Evolutionary conservation across 495 filamentous ascomycete species (phyloP).

Genomic region (Aspergillus bridgeri): DNA sequence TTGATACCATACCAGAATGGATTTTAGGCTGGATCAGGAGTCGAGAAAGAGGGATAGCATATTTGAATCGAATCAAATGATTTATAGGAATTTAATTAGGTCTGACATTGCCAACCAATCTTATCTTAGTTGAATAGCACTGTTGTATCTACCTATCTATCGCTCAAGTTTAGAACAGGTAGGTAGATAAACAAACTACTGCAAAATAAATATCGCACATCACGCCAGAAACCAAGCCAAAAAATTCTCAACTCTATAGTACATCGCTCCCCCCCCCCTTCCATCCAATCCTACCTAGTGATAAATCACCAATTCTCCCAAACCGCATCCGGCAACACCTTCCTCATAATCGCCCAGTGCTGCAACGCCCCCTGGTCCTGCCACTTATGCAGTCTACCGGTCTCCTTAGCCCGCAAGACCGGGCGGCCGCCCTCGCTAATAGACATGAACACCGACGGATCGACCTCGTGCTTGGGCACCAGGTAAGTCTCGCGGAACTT

Average conservation of each 20-base stretch:
- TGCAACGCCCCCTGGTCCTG: conserved; percentile 71
- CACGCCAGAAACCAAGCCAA: neutral
- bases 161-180: too few species aligned
- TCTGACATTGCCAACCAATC: too few species aligned
- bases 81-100: too few species aligned
- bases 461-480: conserved; percentile 69
- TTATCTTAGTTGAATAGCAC: too few species aligned
- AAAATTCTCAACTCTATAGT: neutral
- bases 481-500: conserved; percentile 64
- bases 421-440: conserved; percentile 30
- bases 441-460: conserved; percentile 44
- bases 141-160: too few species aligned
- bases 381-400: conserved; percentile 59
- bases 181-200: too few species aligned
- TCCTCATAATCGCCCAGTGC: conserved; percentile 91
- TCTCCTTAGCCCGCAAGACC: conserved; percentile 35
- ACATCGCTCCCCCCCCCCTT: neutral
- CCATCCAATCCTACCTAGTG: neutral
- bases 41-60: conserved; percentile 3
- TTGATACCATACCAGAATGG: conserved; percentile 18
- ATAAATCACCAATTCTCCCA: conserved; percentile 84
- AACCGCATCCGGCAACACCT: conserved; percentile 68
- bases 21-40: conserved; percentile 12
- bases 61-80: neutral
- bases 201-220: neutral